Base-by-base conservation (phyloP, 768 basidiomycete species). In the Leccinum incarnatum region DNA sequence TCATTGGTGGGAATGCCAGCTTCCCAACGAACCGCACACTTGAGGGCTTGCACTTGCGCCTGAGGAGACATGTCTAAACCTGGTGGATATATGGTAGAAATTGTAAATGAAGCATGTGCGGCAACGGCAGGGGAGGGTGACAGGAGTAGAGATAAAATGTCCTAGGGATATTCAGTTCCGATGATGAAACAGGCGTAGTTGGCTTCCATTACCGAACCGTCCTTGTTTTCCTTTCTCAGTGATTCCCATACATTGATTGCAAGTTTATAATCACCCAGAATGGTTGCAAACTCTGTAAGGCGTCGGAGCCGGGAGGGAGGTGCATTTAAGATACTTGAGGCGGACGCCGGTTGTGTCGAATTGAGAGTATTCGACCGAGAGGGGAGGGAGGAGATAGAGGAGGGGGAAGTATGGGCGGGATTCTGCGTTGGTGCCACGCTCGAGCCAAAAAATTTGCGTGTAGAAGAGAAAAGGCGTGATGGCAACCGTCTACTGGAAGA, bases 231-330 rank as follows among this genome's bases (percentile, higher is more conserved):
- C 69, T 94, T 94, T 51, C 92, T 79, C 34, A 94, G 69, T 4
- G 87, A 78, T 69, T 98, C 97, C 90, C 95, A 98, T 3, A 95
- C 84, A 8, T 76, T 74, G 3, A 83, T 77, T 0, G 95, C 96
- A 32, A 95, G 79, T 65, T 91, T 93, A 71, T 86, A 85, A 73
- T 99, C 97, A 3, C 94, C 90, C 2, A 98, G 75, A 58, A 95
- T 84, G 19, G 97, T 97, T 9, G 93, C 87, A 75, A 98, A 95
- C 72, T 99, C 97, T 10, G 95, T 97, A 4, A 98, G 77, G n/a
- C 96, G 86, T 48, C 94, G 82, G 62, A 88, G 85, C 65, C 89
- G 91, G 5, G 86, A 79, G 7, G 84, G 84, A 7, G 82, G 79
- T 27, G 78, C 67, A 42, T 61, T 51, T 2, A 58, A 45, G 47